Base-by-base conservation (phyloP, 495 filamentous ascomycete species). In the Tricharina praecox region DNA sequence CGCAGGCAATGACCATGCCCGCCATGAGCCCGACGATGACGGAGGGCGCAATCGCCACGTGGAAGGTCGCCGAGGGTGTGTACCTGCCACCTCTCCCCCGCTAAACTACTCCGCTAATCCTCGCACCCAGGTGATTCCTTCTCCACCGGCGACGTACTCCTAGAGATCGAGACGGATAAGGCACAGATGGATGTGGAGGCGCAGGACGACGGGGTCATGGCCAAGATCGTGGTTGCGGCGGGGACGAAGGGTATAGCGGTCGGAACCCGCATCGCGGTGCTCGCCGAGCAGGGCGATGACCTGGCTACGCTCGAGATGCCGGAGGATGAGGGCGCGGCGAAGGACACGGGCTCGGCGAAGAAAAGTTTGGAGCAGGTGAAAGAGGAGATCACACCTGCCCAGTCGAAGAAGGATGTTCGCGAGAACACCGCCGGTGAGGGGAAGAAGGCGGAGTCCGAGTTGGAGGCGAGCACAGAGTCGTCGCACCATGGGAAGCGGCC, bases 181-280 rank as follows among this genome's bases (percentile, higher is more conserved):
- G 82, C 82, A 16, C 78, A 79, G 32, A 88, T 88, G 79, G 82
- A 87, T 50, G 82, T 88, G n/a, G 83, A 87, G 63, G 82, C 82
- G 15, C 81, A 82, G 63, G 82, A 88, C 30, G 80, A 85, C 50
- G 82, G 82, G 16, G 67, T 81, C 50, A 55, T 88, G 61, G 75
- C 82, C 40, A 88, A 85, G 68, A 83, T 88, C 52, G 72, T 74
- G 34, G 23, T 19, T 20, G 76, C 82, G 23, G 49, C 51, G 54
- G 81, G 81, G 28, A 67, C 70, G 54, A 85, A 86, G 62, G 70
- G 65, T 10, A 67, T 88, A 36, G 66, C 79, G 53, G 81, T 88
- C 35, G 82, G 82, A 32, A 63, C 67, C 7, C 70, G 81, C 50
- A 87, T 88, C 64, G 82, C 75, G 35, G 78, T 88, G 23, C 63